Conservation (phyloP, 2,329 filamentous ascomycete species). For the Pestalotiopsis sp. region DNA sequence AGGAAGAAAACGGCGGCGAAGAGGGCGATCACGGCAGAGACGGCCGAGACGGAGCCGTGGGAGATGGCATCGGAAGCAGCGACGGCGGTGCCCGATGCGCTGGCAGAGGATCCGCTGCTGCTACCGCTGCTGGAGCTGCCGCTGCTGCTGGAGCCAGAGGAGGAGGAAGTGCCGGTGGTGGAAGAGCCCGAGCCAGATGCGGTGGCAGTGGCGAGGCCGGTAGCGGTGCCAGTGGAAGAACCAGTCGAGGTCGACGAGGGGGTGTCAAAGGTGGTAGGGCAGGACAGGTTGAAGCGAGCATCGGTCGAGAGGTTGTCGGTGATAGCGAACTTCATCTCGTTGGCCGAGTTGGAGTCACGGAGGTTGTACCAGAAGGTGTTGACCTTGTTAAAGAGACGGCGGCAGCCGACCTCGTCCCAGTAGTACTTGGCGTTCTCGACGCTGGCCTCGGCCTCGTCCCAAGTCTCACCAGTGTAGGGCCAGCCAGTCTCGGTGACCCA, state of each 20-base stretch:
- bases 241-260: conserved; percentile 26
- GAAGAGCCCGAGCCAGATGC: conserved; percentile 19
- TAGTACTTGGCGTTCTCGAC: conserved; percentile 64
- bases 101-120: conserved; percentile 8
- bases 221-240: conserved; percentile 21
- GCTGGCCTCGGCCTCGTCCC: conserved; percentile 57
- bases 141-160: background rate
- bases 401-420: conserved; percentile 66
- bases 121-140: conserved; percentile 11
- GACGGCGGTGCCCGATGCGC: conserved; percentile 18
- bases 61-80: conserved; percentile 5
- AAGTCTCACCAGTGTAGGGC: conserved; percentile 57
- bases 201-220: conserved; percentile 21
- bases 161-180: conserved; percentile 9
- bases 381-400: conserved; percentile 55
- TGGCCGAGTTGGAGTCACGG: conserved; percentile 62
- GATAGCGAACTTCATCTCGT: conserved; percentile 61
- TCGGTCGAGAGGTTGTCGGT: conserved; percentile 55
- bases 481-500: conserved; percentile 70
- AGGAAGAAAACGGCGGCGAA: conserved; percentile 1
- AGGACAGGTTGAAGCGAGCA: conserved; percentile 56
- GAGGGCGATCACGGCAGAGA: conserved; percentile 10
- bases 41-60: background rate
- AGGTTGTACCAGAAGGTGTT: conserved; percentile 66
- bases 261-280: conserved; percentile 46